Percentiles rank a stretch among this genome's conserved stretches.
Conservation (phyloP, 768 basidiomycete species). For the Tephrocybe sp. region DNA sequence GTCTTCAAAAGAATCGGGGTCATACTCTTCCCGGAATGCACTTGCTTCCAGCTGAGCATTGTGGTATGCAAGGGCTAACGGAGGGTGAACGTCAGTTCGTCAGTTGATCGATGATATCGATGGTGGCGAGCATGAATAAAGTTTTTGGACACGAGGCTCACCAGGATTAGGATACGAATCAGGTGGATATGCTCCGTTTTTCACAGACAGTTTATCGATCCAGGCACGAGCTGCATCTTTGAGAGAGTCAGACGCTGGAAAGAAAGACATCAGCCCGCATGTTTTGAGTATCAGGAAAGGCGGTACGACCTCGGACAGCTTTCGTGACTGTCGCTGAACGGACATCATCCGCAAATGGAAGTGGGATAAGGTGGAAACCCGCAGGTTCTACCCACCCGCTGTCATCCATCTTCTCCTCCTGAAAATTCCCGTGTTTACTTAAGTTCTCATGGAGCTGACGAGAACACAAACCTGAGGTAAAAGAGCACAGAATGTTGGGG, state of each 20-base stretch:
- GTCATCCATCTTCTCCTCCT: conserved; percentile 72
- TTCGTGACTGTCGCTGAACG: conserved; percentile 71
- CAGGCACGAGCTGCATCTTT: conserved; percentile 66
- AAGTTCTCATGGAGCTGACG: neutral
- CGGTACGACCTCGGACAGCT: conserved; percentile 52
- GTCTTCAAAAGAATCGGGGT: conserved; percentile 77
- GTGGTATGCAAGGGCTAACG: conserved; percentile 76
- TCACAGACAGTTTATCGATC: conserved; percentile 77
- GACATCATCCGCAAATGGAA: conserved; percentile 97
- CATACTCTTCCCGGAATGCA: conserved; percentile 89
- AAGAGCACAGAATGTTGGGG: conserved; percentile 80
- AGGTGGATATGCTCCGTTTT: conserved; percentile 80
- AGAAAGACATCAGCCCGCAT: conserved; percentile 6
- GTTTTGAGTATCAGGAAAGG: conserved; percentile 3
- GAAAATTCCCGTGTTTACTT: neutral
- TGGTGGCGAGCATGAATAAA: conserved; percentile 1
- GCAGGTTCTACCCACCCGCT: conserved; percentile 80
- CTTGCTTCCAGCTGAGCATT: conserved; percentile 89
- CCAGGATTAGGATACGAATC: conserved; percentile 91
- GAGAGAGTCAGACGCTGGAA: conserved; percentile 63
- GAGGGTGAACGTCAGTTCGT: conserved; percentile 3
- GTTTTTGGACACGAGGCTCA: conserved; percentile 32
- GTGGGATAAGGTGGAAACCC: conserved; percentile 87
- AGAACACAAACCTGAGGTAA: conserved; percentile 69
- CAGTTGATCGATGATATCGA: conserved; percentile 2